Base-by-base conservation (phyloP, 352 stramenopile genomes). In the Globisporangium acanthophoron region DNA sequence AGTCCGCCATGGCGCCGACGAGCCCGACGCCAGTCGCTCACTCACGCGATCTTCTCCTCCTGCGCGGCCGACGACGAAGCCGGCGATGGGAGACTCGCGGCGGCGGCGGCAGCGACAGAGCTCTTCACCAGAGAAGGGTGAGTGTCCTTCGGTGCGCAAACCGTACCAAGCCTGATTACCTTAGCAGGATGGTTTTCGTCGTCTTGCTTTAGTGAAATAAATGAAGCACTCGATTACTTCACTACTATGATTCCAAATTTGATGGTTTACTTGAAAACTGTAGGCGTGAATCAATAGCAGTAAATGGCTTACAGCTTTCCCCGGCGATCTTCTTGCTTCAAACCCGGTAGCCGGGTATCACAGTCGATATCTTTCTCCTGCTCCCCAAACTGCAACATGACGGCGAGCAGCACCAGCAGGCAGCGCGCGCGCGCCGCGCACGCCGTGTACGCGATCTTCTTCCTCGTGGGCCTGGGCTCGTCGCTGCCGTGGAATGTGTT, bases 401-500 rank as follows among this genome's bases (percentile, higher is more conserved):
- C 11, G 3, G 8, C 37, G 12, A 43, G 12, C 37, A 43, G 37
- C 37, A 43, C 9, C 12, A 43, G 37, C 20, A 53, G 12, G 29
- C 62, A 62, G 40, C 54, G 59, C 31, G 54, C 66, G 31, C 61
- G 67, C 45, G 72, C 72, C 9, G 73, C 73, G n/a, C 63, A 65
- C 35, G 16, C 63, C 29, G 78, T 87, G 58, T 90, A 85, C 66
- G 62, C 52, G 47, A 85, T 90, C 63, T 84, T 94, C 65, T 90
- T 94, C 59, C 66, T 92, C 54, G 71, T 86, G 43, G 85, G 85
- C 69, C 67, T 94, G 56, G 83, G 77, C 8, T 84, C 78, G 13
- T 84, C 80, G 27, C 73, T 94, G 44, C 83, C 85, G 45, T 94
- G 81, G 82, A 94, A 94, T 49, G 82, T 93, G 21, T 94, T 94